These are phyloP conservation scores for Fragilariopsis cylindrus DNA, from an alignment of 108 stramenopile genomes.

Conservation along the genomic window DNA sequence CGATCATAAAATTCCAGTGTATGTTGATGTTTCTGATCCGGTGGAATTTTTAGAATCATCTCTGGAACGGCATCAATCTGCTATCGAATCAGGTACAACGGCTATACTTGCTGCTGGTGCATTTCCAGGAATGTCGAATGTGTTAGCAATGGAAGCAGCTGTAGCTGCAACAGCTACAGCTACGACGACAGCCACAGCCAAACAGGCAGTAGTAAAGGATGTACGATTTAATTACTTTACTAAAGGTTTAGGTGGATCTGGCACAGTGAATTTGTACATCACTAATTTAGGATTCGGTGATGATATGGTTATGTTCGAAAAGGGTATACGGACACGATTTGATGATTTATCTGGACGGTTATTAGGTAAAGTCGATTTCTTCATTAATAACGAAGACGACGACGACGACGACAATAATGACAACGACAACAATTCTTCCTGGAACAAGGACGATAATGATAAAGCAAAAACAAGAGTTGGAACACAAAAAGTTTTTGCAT, in stretches of 20 bases:
- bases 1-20: slow-evolving; percentile 24
- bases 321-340: slow-evolving; percentile 33
- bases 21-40: slow-evolving; percentile 67
- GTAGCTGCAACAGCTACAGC: not conserved
- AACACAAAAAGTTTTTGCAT: slow-evolving; percentile 53
- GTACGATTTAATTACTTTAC: slow-evolving; percentile 69
- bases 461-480: slow-evolving; percentile 42
- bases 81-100: slow-evolving; percentile 29
- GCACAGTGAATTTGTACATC: slow-evolving; percentile 61
- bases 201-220: slow-evolving; percentile 27
- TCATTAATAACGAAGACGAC: slow-evolving; percentile 8
- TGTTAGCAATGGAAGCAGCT: slow-evolving; percentile 59
- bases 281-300: slow-evolving; percentile 70
- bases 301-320: slow-evolving; percentile 50
- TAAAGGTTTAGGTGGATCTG: slow-evolving; percentile 58
- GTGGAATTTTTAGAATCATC: slow-evolving; percentile 45
- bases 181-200: not conserved
- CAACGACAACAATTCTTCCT: not conserved
- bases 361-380: slow-evolving; percentile 58
- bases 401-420: not conserved
- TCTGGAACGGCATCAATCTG: slow-evolving; percentile 14
- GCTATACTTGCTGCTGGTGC: slow-evolving; percentile 57
- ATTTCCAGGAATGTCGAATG: slow-evolving; percentile 68
- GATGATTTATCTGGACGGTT: slow-evolving; percentile 45
- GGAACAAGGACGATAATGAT: slow-evolving; percentile 8